Evolutionary conservation across 2,329 filamentous ascomycete species (phyloP).

Genomic region (Penicillium sp.): DNA sequence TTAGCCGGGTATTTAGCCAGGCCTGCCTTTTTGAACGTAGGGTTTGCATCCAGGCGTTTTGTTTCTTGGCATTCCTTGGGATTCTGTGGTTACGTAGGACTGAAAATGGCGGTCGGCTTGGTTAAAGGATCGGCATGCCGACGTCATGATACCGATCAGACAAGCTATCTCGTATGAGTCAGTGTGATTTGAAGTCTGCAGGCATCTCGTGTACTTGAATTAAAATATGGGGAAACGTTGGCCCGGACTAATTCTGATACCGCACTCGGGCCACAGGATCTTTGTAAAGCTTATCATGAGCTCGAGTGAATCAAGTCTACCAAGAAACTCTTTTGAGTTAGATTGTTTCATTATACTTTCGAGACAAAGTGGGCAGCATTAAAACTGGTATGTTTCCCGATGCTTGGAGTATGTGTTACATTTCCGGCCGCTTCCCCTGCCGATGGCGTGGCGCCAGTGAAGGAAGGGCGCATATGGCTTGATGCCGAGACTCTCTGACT

Average conservation of each 20-base stretch:
- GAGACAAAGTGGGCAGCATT: neutral
- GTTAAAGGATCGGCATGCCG: neutral
- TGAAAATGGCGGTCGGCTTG: neutral
- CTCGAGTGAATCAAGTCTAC: too few species aligned
- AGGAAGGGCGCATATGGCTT: neutral
- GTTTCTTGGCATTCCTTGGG: neutral
- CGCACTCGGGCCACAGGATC: too few species aligned
- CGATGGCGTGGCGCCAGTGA: neutral
- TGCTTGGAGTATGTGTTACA: neutral
- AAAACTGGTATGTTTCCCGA: neutral
- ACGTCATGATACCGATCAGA: neutral
- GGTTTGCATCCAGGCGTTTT: neutral
- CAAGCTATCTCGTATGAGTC: neutral
- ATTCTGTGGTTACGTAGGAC: neutral
- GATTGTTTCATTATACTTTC: neutral
- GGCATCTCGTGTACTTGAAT: too few species aligned
- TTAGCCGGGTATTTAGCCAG: conserved; percentile 6
- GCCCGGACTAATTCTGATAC: too few species aligned
- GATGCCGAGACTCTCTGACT: neutral
- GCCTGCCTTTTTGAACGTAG: neutral
- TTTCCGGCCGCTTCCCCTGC: neutral
- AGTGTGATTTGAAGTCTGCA: neutral
- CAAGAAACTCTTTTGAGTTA: too few species aligned
- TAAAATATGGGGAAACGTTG: neutral
- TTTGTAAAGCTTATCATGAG: too few species aligned